Evolutionary conservation across 2,329 filamentous ascomycete species (phyloP).

Genomic region (Lasiodiplodia sp.): DNA sequence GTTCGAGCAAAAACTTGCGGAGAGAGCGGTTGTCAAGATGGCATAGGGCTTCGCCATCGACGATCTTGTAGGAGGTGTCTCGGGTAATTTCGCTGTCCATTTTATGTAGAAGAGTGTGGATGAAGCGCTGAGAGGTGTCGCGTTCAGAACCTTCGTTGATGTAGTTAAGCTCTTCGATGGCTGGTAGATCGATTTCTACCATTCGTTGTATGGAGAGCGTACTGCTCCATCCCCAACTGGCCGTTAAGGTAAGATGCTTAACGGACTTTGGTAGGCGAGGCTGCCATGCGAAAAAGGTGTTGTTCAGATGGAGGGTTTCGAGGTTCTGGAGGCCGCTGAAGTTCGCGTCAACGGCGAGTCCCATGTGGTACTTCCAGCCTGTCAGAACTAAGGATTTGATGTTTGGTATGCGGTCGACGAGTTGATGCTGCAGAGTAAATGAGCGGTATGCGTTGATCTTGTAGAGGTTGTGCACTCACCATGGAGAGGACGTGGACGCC

Average conservation of each 20-base stretch:
- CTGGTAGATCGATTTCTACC: constrained; percentile 7
- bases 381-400: constrained; percentile 33
- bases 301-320: constrained; percentile 5
- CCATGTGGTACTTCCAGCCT: constrained; percentile 19
- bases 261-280: constrained; percentile 16
- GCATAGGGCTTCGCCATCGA: not conserved
- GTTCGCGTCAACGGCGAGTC: constrained; percentile 9
- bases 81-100: not conserved
- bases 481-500: constrained; percentile 8
- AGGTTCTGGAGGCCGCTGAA: constrained; percentile 10
- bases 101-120: constrained; percentile 10
- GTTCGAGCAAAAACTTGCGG: constrained; percentile 8
- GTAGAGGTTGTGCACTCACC: not conserved
- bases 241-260: constrained; percentile 10
- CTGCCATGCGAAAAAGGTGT: constrained; percentile 15
- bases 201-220: constrained; percentile 9
- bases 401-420: constrained; percentile 33
- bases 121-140: constrained; percentile 3
- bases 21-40: constrained; percentile 1
- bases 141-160: constrained; percentile 19
- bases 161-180: constrained; percentile 14
- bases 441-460: not conserved
- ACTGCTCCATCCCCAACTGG: constrained; percentile 15
- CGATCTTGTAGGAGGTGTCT: not conserved
- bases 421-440: not conserved